Evolutionary conservation across 1,139 yeast species (phyloP).

Genomic region (Geotrichum europaeum): DNA sequence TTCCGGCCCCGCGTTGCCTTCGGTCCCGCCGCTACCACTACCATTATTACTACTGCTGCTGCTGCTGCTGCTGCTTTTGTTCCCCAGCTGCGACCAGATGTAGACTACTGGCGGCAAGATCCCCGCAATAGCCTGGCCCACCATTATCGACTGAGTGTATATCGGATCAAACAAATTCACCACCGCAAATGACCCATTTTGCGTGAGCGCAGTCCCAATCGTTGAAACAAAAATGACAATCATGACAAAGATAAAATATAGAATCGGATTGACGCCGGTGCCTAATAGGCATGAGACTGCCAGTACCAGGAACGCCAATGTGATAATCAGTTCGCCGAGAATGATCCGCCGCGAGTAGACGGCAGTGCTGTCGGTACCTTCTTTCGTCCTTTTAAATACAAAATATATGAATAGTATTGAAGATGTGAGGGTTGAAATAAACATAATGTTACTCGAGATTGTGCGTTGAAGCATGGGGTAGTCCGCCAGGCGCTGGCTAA

Average conservation of each 20-base stretch:
- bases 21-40: background rate
- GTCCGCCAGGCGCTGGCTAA: constrained; percentile 41
- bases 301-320: constrained; percentile 46
- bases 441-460: constrained; percentile 85
- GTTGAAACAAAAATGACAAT: constrained; percentile 41
- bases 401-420: constrained; percentile 54
- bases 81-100: constrained; percentile 41
- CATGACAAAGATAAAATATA: constrained; percentile 42
- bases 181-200: constrained; percentile 85
- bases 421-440: constrained; percentile 70
- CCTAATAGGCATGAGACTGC: constrained; percentile 35
- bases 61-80: background rate
- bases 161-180: constrained; percentile 73
- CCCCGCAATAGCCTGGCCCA: constrained; percentile 93
- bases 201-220: constrained; percentile 58
- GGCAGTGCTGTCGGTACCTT: constrained; percentile 38
- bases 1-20: background rate
- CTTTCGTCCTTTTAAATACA: constrained; percentile 53
- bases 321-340: constrained; percentile 53
- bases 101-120: constrained; percentile 79
- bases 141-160: constrained; percentile 83
- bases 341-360: constrained; percentile 56
- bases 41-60: background rate
- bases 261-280: constrained; percentile 37
- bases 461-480: constrained; percentile 50